Base-by-base conservation (phyloP, 2,329 filamentous ascomycete species). In the Aquanectria penicillioides region DNA sequence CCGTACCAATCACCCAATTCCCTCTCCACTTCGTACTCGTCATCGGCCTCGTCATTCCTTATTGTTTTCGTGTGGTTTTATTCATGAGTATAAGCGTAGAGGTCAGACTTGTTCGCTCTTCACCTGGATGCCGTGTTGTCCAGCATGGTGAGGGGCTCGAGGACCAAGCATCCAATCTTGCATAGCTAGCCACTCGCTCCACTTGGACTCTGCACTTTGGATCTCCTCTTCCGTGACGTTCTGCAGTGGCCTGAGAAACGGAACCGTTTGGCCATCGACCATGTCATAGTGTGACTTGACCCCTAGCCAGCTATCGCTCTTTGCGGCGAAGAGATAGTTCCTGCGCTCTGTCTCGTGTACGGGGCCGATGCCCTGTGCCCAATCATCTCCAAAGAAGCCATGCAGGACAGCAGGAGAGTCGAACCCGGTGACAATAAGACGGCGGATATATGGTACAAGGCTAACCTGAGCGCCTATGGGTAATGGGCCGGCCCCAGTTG, bases 131-230 rank as follows among this genome's bases (percentile, higher is more conserved):
- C 68, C 62, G 41, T 70, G 67, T 34, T 73, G 67, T 13, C 63
- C 64, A 22, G 69, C 68, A n/a, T 71, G 64, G 3, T 56, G 53
- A 26, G 90, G 91, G 26, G 89, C 89, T 61, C 92, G 81, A 2
- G 92, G 91, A 2, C 94, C 94, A n/a, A 97, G 81, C 93, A 97
- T 97, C 94, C 94, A 98, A 75, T 97, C 94, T 75, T 97, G 93
- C 92, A 97, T 96, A 11, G 92, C 92, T 26, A 97, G 80, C 94
- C 94, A 98, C 70, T 94, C 89, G 73, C 93, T 96, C 95, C 95
- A 99, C 59, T 84, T 88, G 61, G 86, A 84, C 78, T 98, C 94
- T 0, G 94, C 94, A 12, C 81, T 85, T 62, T 91, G 86, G 61
- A 98, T 92, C 78, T 98, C 95, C 18, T 87, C 85, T 70, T 94